These are phyloP conservation scores for Chalciporus pseudorubinellus DNA, from an alignment of 768 basidiomycete species.

Conservation along the genomic window DNA sequence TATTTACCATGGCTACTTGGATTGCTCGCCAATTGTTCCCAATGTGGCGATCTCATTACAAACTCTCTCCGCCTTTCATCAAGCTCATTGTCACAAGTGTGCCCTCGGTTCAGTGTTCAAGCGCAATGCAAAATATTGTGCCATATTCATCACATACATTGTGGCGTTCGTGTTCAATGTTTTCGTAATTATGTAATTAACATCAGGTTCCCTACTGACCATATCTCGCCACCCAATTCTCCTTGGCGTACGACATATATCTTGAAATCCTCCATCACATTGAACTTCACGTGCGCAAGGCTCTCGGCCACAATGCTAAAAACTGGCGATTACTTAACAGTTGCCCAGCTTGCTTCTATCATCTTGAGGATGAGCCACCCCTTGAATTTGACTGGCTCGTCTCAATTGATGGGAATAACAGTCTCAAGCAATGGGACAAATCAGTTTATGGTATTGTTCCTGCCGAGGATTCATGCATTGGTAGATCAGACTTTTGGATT, in stretches of 20 bases:
- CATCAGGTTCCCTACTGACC: constrained; percentile 8
- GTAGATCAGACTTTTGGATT: not conserved
- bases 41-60: constrained; percentile 12
- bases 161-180: too few species aligned
- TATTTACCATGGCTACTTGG: constrained; percentile 13
- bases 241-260: constrained; percentile 4
- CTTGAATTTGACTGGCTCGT: constrained; percentile 1
- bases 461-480: not conserved
- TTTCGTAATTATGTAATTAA: too few species aligned
- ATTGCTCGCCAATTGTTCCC: constrained; percentile 2
- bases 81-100: constrained; percentile 3
- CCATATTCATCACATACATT: not conserved
- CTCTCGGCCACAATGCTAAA: not conserved
- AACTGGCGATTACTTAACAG: constrained; percentile 8
- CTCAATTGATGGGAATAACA: too few species aligned
- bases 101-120: constrained; percentile 11
- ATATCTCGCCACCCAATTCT: constrained; percentile 4
- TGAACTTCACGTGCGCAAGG: not conserved
- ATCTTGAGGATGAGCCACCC: constrained; percentile 1
- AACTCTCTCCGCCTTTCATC: constrained; percentile 8
- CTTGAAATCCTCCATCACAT: constrained; percentile 11
- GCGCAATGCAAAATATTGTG: not conserved
- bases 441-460: too few species aligned
- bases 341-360: constrained; percentile 15
- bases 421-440: too few species aligned